Evolutionary conservation across 306 rosid species (phyloP).

Genomic region (Vachellia collinsii): DNA sequence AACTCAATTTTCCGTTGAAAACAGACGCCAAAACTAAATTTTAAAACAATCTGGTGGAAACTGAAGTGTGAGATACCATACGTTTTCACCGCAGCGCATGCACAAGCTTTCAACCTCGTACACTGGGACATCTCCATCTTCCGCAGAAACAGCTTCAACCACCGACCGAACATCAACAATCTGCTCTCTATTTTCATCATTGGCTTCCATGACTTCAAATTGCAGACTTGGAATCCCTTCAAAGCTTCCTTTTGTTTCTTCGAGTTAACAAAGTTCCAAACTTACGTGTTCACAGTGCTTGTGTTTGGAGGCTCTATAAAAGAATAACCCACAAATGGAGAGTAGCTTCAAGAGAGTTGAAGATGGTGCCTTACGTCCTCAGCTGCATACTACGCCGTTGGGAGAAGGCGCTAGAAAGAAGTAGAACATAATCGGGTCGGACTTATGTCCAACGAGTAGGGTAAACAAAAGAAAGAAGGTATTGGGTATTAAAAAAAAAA

Average conservation of each 20-base stretch:
- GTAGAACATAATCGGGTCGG: conserved; percentile 1
- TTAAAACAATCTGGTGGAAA: background rate
- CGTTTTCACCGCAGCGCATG: conserved; percentile 89
- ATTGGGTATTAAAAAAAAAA: background rate
- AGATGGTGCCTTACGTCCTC: background rate
- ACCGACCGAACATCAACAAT: conserved; percentile 81
- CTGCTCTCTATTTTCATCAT: conserved; percentile 37
- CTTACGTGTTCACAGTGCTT: background rate
- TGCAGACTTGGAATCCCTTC: background rate
- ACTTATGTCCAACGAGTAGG: background rate
- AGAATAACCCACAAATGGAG: background rate
- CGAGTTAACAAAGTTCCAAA: background rate
- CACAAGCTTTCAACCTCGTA: conserved; percentile 83
- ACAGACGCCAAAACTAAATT: background rate
- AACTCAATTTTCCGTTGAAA: background rate
- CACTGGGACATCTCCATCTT: conserved; percentile 64
- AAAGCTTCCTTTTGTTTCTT: background rate
- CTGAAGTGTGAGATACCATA: conserved; percentile 31
- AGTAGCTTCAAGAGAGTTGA: background rate
- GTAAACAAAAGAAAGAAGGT: background rate
- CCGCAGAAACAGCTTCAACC: conserved; percentile 81
- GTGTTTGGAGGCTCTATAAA: background rate
- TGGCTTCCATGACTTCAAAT: conserved; percentile 37
- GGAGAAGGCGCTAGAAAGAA: conserved; percentile 5
- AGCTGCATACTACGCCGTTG: background rate